Percentiles rank a stretch among this genome's conserved stretches.
These are phyloP conservation scores for Podaxis sp. DNA, from an alignment of 768 basidiomycete genomes.

Conservation along the genomic window DNA sequence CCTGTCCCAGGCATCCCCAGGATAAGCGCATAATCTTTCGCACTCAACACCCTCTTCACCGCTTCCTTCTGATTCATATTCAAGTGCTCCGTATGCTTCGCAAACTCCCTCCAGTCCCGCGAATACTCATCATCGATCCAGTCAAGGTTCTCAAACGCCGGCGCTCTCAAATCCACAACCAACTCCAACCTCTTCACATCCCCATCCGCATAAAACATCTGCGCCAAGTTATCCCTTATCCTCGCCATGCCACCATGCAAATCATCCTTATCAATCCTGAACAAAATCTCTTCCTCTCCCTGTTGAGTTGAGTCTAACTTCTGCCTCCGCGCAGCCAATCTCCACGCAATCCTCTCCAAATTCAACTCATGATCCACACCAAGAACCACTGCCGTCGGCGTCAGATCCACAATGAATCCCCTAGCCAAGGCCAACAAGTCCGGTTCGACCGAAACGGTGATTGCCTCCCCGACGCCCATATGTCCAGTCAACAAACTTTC, in stretches of 20 bases:
- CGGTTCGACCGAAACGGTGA: conserved; percentile 87
- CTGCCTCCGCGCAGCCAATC: conserved; percentile 13
- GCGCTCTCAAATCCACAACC: conserved; percentile 78
- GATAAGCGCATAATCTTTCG: conserved; percentile 88
- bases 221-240: conserved; percentile 88
- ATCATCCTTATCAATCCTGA: conserved; percentile 95
- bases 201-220: conserved; percentile 80
- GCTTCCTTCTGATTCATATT: conserved; percentile 76
- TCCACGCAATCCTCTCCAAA: conserved; percentile 18
- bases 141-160: conserved; percentile 49
- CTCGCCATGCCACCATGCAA: conserved; percentile 82
- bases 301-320: background rate
- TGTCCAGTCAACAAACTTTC: conserved; percentile 68
- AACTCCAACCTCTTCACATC: conserved; percentile 67
- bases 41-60: conserved; percentile 69
- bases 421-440: conserved; percentile 79
- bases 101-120: conserved; percentile 16
- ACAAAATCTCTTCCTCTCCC: conserved; percentile 39
- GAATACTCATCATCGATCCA: conserved; percentile 16
- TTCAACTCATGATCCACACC: conserved; percentile 82
- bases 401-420: conserved; percentile 80
- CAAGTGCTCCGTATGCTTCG: conserved; percentile 39
- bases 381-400: conserved; percentile 60
- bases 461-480: conserved; percentile 76
- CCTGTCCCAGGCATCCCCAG: conserved; percentile 99